phyloP scores from a whole-genome alignment of 2,329 filamentous ascomycete species.

The Claviceps arundinis region DNA sequence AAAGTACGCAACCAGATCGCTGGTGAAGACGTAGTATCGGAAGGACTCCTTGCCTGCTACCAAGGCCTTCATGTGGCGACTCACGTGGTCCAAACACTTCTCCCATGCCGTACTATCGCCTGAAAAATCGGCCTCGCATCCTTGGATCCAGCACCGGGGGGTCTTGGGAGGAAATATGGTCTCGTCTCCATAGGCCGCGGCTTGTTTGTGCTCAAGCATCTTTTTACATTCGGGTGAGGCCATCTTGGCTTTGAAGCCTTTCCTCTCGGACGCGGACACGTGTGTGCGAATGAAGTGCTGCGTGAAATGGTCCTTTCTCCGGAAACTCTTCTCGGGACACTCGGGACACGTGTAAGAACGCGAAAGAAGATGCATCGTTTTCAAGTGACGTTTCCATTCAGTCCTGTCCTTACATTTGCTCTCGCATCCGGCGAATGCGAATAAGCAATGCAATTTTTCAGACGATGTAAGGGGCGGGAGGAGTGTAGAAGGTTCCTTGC shows the following conservation, averaged over 20 bases:
- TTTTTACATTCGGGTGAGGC: conserved; percentile 29
- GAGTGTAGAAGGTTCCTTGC: conserved; percentile 18
- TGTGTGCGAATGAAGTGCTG: conserved; percentile 87
- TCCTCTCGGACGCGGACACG: conserved; percentile 22
- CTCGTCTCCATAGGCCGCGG: background rate
- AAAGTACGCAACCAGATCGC: conserved; percentile 1
- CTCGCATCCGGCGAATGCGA: conserved; percentile 62
- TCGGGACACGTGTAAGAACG: conserved; percentile 65
- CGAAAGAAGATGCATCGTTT: conserved; percentile 64
- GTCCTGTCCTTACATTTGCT: conserved; percentile 71
- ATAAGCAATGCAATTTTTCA: conserved; percentile 44
- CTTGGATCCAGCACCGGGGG: conserved; percentile 47
- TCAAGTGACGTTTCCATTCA: conserved; percentile 87
- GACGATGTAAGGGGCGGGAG: background rate
- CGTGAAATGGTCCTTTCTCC: conserved; percentile 83
- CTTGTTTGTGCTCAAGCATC: conserved; percentile 28
- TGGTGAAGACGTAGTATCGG: background rate
- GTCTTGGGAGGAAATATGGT: conserved; percentile 35
- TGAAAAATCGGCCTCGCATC: conserved; percentile 46
- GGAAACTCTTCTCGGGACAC: conserved; percentile 52
- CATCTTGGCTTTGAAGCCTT: conserved; percentile 24
- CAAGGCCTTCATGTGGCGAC: conserved; percentile 53
- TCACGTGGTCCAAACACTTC: conserved; percentile 75
- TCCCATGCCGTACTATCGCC: conserved; percentile 59
- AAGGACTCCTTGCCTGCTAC: background rate